Percentiles rank a stretch among this genome's conserved stretches.
Conservation (phyloP, 2,329 filamentous ascomycete species). For the Ophiobolus disseminans region DNA sequence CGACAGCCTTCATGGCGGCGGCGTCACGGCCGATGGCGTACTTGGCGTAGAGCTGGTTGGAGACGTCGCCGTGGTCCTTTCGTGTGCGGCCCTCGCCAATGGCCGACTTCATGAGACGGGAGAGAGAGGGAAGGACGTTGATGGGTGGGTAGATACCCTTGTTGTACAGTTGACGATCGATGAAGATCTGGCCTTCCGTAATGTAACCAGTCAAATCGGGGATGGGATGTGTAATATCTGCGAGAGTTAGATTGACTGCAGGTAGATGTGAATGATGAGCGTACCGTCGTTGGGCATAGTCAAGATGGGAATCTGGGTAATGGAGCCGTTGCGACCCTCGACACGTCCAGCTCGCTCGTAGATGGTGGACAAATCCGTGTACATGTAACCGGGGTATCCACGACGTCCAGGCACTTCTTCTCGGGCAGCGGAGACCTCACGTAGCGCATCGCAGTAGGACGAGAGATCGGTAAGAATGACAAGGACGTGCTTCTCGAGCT, state of each 20-base stretch:
- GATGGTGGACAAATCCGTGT: conserved; percentile 99
- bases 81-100: conserved; percentile 97
- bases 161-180: conserved; percentile 93
- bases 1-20: conserved; percentile 98
- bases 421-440: conserved; percentile 96
- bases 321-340: conserved; percentile 93
- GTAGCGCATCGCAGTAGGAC: conserved; percentile 97
- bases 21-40: conserved; percentile 99
- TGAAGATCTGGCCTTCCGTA: conserved; percentile 97
- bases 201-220: conserved; percentile 99
- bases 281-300: conserved; percentile 98
- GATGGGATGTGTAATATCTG: conserved; percentile 97
- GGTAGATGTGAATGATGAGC: conserved; percentile 12
- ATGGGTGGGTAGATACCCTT: conserved; percentile 98
- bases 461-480: conserved; percentile 98
- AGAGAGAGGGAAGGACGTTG: conserved; percentile 96
- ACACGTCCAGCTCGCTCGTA: conserved; percentile 99
- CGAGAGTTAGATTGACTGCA: conserved; percentile 16
- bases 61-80: conserved; percentile 96
- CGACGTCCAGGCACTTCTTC: conserved; percentile 99
- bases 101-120: conserved; percentile 99
- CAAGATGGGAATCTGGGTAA: conserved; percentile 97
- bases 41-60: conserved; percentile 99
- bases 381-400: conserved; percentile 99
- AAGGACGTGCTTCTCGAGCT: conserved; percentile 98